Base-by-base conservation (phyloP, 768 basidiomycete genomes). In the Agaricus sinodeliciosus region DNA sequence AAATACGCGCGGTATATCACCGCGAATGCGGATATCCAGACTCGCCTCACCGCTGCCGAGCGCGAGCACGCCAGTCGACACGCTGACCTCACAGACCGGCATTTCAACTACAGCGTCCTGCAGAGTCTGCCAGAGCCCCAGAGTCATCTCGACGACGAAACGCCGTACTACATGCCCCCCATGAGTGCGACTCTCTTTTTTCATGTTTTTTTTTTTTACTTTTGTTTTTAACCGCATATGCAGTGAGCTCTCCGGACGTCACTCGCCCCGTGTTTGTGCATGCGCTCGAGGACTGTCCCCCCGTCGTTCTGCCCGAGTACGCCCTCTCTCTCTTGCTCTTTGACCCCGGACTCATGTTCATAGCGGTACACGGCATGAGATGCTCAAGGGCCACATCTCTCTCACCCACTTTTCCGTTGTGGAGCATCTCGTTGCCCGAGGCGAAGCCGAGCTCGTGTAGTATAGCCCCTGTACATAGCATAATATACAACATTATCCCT, bases 341-440 rank as follows among this genome's bases (percentile, higher is more conserved):
- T 40, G 31, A 34, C 49, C 18, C 18, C 18, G 12, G 43, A 26
- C 31, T 36, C 39, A 49, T 22, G 16, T n/a, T 39, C n/a, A 46
- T 49, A 73, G 94, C 55, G 90, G 90, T 25, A 78, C 82, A 31
- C 69, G 77, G 28, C 65, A 92, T 51, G 81, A 87, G 35, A 81
- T 95, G 76, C 74, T 80, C 48, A 87, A 85, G 60, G 90, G 86
- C 8, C 85, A 90, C 55, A 90, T 94, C 51, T 87, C 90, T 39
- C 63, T 95, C 15, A 76, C 87, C 15, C 86, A 84, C 18, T 96
- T 89, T 66, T 72, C 75, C 22, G 76, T 86, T 16, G 82, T 93
- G 4, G 86, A 93, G 59, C 78, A 87, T 34, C 76, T 91, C 11
- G 72, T 93, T 40, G 69, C 73, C 35, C 71, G 84, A 62, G 89